Evolutionary conservation across 345 rosid species (phyloP).

Genomic region (Hirschfeldia incana): DNA sequence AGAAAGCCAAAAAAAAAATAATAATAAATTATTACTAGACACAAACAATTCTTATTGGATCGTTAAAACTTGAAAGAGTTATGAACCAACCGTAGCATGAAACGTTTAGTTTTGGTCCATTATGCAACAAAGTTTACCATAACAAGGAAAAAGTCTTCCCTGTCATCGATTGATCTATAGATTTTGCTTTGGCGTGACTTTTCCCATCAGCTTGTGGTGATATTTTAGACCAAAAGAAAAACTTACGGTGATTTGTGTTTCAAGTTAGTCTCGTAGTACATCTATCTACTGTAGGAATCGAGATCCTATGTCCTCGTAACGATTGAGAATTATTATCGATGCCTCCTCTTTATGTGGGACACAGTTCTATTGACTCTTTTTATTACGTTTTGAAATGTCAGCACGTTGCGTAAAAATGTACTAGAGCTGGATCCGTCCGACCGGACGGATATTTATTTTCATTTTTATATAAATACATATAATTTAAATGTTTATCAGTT

Average conservation of each 20-base stretch:
- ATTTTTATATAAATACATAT: too few species aligned
- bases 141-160: slow-evolving; percentile 38
- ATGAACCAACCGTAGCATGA: slow-evolving; percentile 49
- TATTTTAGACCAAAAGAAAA: background rate
- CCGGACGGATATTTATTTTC: too few species aligned
- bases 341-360: slow-evolving; percentile 37
- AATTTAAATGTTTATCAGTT: too few species aligned
- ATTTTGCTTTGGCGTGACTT: slow-evolving; percentile 36
- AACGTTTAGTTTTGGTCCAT: slow-evolving; percentile 43
- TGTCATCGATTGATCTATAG: slow-evolving; percentile 37
- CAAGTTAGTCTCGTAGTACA: slow-evolving; percentile 37
- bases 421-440: too few species aligned
- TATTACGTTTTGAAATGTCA: slow-evolving; percentile 18
- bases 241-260: slow-evolving; percentile 39
- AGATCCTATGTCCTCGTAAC: slow-evolving; percentile 38
- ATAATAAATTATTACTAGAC: background rate
- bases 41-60: slow-evolving; percentile 25
- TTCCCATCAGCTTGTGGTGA: slow-evolving; percentile 58
- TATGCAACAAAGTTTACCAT: slow-evolving; percentile 37
- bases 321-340: slow-evolving; percentile 25
- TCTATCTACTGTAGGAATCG: slow-evolving; percentile 32
- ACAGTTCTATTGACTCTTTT: background rate
- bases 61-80: slow-evolving; percentile 21
- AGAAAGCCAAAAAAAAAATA: background rate
- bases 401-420: background rate